Evolutionary conservation across 139 green algal genomes (phyloP), one percentile per base, ranked within the genome.

Genomic region (Nannochloris sp.): DNA sequence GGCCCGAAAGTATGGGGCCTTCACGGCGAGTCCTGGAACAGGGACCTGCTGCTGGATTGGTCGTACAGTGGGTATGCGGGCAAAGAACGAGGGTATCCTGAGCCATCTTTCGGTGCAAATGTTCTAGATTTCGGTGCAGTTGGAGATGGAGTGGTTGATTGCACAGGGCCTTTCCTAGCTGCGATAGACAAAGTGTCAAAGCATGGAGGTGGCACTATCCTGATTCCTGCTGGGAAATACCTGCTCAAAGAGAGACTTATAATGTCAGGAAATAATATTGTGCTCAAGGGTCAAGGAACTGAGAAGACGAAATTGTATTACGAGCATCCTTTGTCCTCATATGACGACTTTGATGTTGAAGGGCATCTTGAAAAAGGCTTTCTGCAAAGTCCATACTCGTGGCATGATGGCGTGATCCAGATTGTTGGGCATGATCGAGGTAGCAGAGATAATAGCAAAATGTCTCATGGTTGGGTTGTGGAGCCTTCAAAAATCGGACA

Each of bases 141-240:
- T 5, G 50, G 50, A n/a, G 50, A 59, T 31, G 50, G 50, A 37
- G 13, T 17, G 33, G 46, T 53, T 6, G 46, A 53, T 14, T 53
- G 46, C 4, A 53, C 46, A 14, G 50, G 50, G 12, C 50, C 50
- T 59, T 37, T 59, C 8, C 8, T 37, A 3, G 50, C n/a, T 33
- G 50, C 50, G 25, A 37, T 59, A 33, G 50, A 30, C 25, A 33
- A 30, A 33, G 50, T 33, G 20, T 17, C 12, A 17, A 30, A 20
- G 23, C 12, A 30, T 20, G 58, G 58, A n/a, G 58, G 58, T 56
- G 58, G 58, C 25, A 64, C 40, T 2, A 31, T 64, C 4, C 17
- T 56, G 12, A 64, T 64, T 57, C 58, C 58, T 17, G 5, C 58
- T 64, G 58, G 58, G 2, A 29, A 12, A 8, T 64, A 56, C 25